Conservation (phyloP, 176 grass and related monocot genomes). For the Bonia amplexicaulis region DNA sequence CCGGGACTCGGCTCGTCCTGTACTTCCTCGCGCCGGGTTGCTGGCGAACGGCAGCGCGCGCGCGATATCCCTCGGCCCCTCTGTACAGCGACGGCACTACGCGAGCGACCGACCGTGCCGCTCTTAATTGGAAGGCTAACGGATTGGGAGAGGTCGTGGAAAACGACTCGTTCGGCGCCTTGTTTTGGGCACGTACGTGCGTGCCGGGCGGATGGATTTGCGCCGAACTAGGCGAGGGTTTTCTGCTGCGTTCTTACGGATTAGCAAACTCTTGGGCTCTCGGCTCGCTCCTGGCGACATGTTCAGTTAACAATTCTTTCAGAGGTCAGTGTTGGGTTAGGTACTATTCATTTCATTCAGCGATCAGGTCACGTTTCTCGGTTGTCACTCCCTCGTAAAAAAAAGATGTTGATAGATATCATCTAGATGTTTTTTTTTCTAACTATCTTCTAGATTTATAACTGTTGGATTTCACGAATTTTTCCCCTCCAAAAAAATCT, state of each 20-base stretch:
- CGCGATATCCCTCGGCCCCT: neutral
- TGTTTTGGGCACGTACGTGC: neutral
- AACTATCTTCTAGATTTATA: too few relatives aligned
- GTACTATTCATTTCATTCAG: neutral
- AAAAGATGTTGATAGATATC: too few relatives aligned
- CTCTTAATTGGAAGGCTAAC: neutral
- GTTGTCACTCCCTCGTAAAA: too few relatives aligned
- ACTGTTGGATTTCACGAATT: too few relatives aligned
- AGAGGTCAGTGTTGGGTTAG: neutral
- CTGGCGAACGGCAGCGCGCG: slow-evolving; percentile 5
- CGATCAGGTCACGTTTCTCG: neutral
- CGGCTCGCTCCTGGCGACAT: neutral
- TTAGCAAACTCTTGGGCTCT: neutral
- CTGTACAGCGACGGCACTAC: neutral
- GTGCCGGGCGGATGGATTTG: neutral
- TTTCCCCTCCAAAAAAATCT: too few relatives aligned
- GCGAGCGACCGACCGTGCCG: slow-evolving; percentile 19
- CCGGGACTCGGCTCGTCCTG: slow-evolving; percentile 35
- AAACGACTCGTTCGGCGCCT: too few relatives aligned
- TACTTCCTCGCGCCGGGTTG: slow-evolving; percentile 18
- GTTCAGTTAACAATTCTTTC: too few relatives aligned
- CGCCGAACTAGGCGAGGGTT: neutral
- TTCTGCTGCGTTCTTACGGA: neutral
- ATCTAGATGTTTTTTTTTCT: too few relatives aligned
- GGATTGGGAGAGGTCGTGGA: slow-evolving; percentile 1